These are phyloP conservation scores for Daldinia childiae DNA, from an alignment of 495 filamentous ascomycete genomes.

Conservation along the genomic window DNA sequence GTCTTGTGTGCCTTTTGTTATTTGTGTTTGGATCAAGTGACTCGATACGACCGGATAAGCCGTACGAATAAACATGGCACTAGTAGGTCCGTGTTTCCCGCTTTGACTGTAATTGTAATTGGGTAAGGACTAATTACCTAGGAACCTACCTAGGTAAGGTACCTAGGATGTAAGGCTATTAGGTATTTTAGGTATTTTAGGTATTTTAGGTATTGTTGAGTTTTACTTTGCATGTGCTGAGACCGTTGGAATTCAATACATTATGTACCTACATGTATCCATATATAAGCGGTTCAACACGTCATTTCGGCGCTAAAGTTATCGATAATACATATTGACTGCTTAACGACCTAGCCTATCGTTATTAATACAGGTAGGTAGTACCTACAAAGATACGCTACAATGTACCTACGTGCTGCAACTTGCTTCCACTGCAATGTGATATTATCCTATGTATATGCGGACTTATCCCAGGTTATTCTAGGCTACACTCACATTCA, in stretches of 20 bases:
- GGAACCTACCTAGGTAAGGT: not conserved
- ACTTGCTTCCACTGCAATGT: slow-evolving; percentile 11
- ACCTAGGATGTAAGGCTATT: not conserved
- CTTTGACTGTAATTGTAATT: not conserved
- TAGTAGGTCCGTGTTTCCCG: not conserved
- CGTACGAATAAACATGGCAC: not conserved
- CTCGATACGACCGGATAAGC: not conserved
- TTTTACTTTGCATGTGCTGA: not conserved
- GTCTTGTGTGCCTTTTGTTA: slow-evolving; percentile 16
- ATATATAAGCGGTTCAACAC: not conserved
- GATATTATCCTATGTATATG: slow-evolving; percentile 13
- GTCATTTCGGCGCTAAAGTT: not conserved
- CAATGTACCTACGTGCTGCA: slow-evolving; percentile 20
- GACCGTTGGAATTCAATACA: not conserved
- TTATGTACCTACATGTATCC: not conserved
- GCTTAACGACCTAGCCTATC: no score
- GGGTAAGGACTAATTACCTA: not conserved
- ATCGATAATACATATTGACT: not conserved
- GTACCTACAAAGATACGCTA: not conserved
- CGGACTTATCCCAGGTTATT: not conserved
- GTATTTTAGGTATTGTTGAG: not conserved
- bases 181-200: no score
- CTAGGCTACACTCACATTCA: not conserved
- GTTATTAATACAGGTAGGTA: no score
- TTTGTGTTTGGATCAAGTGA: slow-evolving; percentile 13